Evolutionary conservation across 805 yeast species (phyloP).

Genomic region (Candida wancherniae): DNA sequence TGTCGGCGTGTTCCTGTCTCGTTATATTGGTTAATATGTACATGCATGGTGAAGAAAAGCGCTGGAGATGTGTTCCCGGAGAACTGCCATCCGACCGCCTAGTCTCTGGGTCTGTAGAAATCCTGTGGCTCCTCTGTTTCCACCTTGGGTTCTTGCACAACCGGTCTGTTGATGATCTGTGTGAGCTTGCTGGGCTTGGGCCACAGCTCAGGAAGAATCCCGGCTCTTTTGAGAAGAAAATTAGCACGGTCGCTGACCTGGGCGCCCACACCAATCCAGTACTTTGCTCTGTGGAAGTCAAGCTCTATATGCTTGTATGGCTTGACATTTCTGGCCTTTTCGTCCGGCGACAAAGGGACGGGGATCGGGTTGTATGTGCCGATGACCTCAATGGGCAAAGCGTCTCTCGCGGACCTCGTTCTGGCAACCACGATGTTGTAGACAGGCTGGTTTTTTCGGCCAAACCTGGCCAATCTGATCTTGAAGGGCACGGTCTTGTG

Average conservation of each 20-base stretch:
- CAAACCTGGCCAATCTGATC: conserved; percentile 89
- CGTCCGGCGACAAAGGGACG: conserved; percentile 58
- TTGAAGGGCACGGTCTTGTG: conserved; percentile 47
- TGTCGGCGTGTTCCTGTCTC: background rate
- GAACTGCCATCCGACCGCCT: background rate
- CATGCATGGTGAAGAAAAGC: conserved; percentile 1
- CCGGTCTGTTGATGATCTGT: conserved; percentile 24
- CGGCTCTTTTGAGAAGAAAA: conserved; percentile 71
- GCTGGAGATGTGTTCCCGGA: background rate
- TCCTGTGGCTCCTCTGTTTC: conserved; percentile 31
- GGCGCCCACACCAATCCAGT: conserved; percentile 98
- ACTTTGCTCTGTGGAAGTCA: conserved; percentile 85
- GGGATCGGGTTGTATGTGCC: conserved; percentile 92
- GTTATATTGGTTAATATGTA: conserved; percentile 2
- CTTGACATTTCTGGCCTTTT: conserved; percentile 49
- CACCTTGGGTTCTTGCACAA: conserved; percentile 22
- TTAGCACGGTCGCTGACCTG: conserved; percentile 83
- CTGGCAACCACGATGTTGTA: conserved; percentile 91
- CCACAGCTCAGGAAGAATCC: conserved; percentile 59
- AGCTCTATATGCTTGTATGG: conserved; percentile 76
- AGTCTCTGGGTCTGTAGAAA: conserved; percentile 29
- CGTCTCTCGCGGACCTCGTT: conserved; percentile 71
- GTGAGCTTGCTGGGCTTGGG: conserved; percentile 44
- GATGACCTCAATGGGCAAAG: conserved; percentile 87
- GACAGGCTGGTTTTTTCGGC: conserved; percentile 79